A percentile compares a stretch with the other conserved stretches of the same genome.
Evolutionary conservation across 2,329 filamentous ascomycete species (phyloP).

Genomic region (Annulohypoxylon truncatum): DNA sequence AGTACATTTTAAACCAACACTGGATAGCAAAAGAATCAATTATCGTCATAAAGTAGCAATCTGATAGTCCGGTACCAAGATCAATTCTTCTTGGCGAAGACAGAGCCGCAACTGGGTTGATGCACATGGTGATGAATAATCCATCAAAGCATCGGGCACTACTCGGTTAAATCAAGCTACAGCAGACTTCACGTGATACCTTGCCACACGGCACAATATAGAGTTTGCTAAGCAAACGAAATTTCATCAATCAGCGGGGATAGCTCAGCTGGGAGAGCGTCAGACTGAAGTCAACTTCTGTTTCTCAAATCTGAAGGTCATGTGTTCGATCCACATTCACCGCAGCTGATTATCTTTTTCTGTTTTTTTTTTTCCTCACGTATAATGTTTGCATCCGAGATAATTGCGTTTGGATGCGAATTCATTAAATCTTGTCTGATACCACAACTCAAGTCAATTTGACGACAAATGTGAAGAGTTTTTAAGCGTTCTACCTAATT

Average conservation of each 20-base stretch:
- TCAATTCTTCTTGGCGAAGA: background rate
- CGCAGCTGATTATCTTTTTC: constrained; percentile 13
- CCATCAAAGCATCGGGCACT: background rate
- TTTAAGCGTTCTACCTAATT: too few relatives aligned
- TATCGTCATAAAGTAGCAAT: background rate
- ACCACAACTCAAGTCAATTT: too few relatives aligned
- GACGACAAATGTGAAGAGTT: too few relatives aligned
- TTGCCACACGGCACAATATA: background rate
- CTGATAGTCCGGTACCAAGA: background rate
- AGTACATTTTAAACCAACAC: background rate
- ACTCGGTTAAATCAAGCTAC: background rate
- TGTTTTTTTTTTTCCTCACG: background rate
- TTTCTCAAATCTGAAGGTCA: constrained; percentile 30
- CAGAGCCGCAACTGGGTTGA: background rate
- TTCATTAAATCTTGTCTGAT: too few relatives aligned
- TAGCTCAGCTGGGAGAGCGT: constrained; percentile 37
- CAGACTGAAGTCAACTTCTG: constrained; percentile 38
- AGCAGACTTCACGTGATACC: background rate
- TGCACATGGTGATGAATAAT: background rate
- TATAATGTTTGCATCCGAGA: too few relatives aligned
- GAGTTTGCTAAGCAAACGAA: background rate
- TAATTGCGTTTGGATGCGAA: too few relatives aligned
- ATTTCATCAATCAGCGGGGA: constrained; percentile 13
- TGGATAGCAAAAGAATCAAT: background rate
- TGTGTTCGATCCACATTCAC: constrained; percentile 35